phyloP scores from a whole-genome alignment of 139 green algal genomes.

The Coelastrella sp. region DNA sequence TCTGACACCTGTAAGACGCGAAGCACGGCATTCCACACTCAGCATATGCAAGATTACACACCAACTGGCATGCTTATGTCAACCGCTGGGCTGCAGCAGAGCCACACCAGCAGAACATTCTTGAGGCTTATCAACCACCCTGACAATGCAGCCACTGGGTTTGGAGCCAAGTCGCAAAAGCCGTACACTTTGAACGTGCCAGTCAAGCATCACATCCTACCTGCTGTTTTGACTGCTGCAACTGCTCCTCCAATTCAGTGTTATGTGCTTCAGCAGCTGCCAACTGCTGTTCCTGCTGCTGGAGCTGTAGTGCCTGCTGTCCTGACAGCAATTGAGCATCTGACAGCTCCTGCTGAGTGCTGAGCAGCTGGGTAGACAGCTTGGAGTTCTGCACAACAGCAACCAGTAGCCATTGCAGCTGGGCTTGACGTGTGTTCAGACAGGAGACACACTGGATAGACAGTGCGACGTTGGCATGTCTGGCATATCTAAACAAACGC shows the following conservation, averaged over 20 bases:
- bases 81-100: too few species aligned
- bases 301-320: slow-evolving; percentile 36
- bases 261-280: neutral
- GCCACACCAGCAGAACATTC: too few species aligned
- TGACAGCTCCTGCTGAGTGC: neutral
- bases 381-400: neutral
- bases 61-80: neutral
- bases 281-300: slow-evolving; percentile 31
- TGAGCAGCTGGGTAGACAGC: neutral
- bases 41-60: neutral
- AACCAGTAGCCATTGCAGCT: neutral
- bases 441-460: neutral
- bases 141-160: neutral
- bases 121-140: too few species aligned
- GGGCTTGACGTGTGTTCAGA: neutral
- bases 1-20: neutral
- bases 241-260: neutral
- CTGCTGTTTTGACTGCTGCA: neutral
- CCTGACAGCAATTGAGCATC: slow-evolving; percentile 7
- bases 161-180: neutral
- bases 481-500: too few species aligned
- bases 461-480: too few species aligned
- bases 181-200: neutral
- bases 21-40: neutral
- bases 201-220: neutral